Evolutionary conservation across 768 basidiomycete genomes (phyloP).

Genomic region (Macrolepiota dolichaula): DNA sequence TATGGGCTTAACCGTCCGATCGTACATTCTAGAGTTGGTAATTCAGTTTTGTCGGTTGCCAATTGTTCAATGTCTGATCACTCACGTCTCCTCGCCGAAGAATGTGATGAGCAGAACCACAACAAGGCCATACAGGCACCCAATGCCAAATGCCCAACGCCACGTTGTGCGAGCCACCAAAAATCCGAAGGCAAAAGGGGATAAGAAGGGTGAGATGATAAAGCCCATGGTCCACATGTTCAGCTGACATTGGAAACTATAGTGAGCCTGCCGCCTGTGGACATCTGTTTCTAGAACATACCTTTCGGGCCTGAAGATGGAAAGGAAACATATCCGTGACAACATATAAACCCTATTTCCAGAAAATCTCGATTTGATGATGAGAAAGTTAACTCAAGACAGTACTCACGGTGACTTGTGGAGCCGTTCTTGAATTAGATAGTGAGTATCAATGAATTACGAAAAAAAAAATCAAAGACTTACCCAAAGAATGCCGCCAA

Average conservation of each 20-base stretch:
- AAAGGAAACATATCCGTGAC: conserved; percentile 67
- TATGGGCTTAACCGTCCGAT: conserved; percentile 44
- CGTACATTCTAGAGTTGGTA: conserved; percentile 40
- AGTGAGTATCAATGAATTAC: not conserved
- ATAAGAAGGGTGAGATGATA: conserved; percentile 60
- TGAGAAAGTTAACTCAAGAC: not conserved
- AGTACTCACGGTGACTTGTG: conserved; percentile 6
- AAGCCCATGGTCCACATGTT: conserved; percentile 61
- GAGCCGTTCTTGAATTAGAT: not conserved
- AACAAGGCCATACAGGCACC: conserved; percentile 53
- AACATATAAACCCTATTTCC: conserved; percentile 50
- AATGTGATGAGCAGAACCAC: conserved; percentile 56
- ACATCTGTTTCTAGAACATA: conserved; percentile 19
- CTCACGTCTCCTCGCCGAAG: conserved; percentile 67
- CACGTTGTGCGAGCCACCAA: conserved; percentile 57
- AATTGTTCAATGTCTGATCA: conserved; percentile 30
- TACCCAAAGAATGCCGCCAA: conserved; percentile 56
- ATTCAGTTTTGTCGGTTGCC: conserved; percentile 36
- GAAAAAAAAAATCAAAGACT: conserved; percentile 1
- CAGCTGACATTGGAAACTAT: conserved; percentile 27
- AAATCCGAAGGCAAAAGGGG: conserved; percentile 68
- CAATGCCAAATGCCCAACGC: conserved; percentile 70
- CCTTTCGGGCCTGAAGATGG: conserved; percentile 67
- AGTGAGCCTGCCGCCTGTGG: not conserved
- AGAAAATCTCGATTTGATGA: not conserved